Evolutionary conservation across 1,139 yeast species (phyloP).

Genomic region (Fermentozyma sake): DNA sequence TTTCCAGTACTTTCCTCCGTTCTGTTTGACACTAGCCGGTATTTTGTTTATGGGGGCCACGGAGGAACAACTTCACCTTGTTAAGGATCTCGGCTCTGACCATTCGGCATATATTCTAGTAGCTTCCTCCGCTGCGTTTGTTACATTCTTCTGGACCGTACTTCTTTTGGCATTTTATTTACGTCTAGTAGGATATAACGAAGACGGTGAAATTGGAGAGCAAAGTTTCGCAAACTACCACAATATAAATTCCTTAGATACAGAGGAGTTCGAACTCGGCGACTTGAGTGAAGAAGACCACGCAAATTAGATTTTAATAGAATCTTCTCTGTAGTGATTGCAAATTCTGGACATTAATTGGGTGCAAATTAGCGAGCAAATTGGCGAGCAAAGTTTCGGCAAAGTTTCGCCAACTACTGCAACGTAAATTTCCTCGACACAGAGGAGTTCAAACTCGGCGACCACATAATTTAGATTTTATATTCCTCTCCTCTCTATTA

Average conservation of each 20-base stretch:
- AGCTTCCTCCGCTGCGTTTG: conserved; percentile 69
- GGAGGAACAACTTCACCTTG: conserved; percentile 77
- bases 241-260: too few relatives aligned
- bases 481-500: too few relatives aligned
- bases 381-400: too few relatives aligned
- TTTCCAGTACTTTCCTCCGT: conserved; percentile 82
- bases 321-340: too few relatives aligned
- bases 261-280: conserved; percentile 32
- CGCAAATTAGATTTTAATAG: not conserved
- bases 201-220: conserved; percentile 28
- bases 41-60: conserved; percentile 85
- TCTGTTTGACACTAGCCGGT: conserved; percentile 75
- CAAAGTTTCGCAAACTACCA: too few relatives aligned
- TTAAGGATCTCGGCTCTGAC: conserved; percentile 72
- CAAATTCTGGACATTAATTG: too few relatives aligned
- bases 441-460: too few relatives aligned
- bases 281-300: conserved; percentile 20
- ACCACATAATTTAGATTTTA: too few relatives aligned
- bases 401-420: too few relatives aligned
- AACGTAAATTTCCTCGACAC: too few relatives aligned
- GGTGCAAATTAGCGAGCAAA: too few relatives aligned
- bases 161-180: conserved; percentile 55
- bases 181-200: conserved; percentile 44
- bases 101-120: conserved; percentile 78
- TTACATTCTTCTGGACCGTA: conserved; percentile 65